Base-by-base conservation (phyloP, 257 asterid species). In the Scutellaria minor region DNA sequence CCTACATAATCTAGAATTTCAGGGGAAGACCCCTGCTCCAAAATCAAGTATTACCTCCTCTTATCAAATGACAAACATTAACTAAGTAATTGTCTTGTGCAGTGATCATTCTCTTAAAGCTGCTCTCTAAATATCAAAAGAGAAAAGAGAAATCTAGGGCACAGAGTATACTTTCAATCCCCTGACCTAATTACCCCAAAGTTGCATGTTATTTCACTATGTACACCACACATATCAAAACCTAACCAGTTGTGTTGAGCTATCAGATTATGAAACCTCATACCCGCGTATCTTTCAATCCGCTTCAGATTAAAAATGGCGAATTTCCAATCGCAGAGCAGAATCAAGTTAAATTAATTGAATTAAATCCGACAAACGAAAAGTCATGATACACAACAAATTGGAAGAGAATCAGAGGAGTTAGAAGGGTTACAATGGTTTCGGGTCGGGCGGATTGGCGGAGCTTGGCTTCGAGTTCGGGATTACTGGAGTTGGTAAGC, bases 391-490 rank as follows among this genome's bases (percentile, higher is more conserved):
- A 9, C 3, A 35, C 45, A 15, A 39, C 1, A 68, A 62, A 41
- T 31, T 27, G 64, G 61, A 31, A 55, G 27, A 5, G 51, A 35
- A 42, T 40, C 27, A 31, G 37, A 69, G 52, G 58, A 69, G 8
- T 48, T 12, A 52, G 54, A 67, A 57, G 80, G 31, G 8, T 62
- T 81, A 92, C 98, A 62, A 82, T 57, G 72, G 92, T 45, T 41
- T 94, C 96, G 54, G 96, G 96, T 15, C 96, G 94, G 74, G 97
- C 92, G 46, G 85, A 73, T 27, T 76, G 84, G 12, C 96, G 94
- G 68, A 94, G 98, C 84, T 89, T 83, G 68, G 89, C 91, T 83
- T 94, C 98, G 62, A 91, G 91, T 11, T 91, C 89, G 12, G 96
- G 90, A 74, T 83, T 79, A 37, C 77, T 52, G 40, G 96, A 74